Evolutionary conservation across 495 filamentous ascomycete species (phyloP).

Genomic region (Niebla homalea): DNA sequence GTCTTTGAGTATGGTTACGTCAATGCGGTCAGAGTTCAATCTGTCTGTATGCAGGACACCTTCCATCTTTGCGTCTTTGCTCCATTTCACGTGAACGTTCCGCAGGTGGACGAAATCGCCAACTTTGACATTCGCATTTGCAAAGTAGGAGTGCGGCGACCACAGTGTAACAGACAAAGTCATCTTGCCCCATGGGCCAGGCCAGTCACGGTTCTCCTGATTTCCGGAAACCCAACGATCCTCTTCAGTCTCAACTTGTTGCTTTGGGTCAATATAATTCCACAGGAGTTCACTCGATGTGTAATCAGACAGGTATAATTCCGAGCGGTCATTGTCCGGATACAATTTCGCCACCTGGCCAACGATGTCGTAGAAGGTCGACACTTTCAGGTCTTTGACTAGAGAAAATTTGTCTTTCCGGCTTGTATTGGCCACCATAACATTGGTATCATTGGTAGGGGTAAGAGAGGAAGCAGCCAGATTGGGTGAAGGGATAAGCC

Average conservation of each 20-base stretch:
- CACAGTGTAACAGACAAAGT: conserved; percentile 61
- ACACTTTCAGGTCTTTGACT: conserved; percentile 47
- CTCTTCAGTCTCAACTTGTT: conserved; percentile 20
- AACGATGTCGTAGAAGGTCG: conserved; percentile 53
- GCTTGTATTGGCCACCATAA: background rate
- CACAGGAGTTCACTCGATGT: conserved; percentile 53
- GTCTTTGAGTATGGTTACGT: conserved; percentile 35
- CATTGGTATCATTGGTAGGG: background rate
- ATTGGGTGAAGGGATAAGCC: background rate
- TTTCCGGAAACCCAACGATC: conserved; percentile 36
- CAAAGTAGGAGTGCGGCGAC: conserved; percentile 49
- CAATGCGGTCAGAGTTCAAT: conserved; percentile 34
- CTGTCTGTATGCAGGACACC: conserved; percentile 56
- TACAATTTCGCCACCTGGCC: conserved; percentile 64
- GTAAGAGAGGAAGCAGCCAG: background rate
- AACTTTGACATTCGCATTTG: conserved; percentile 39
- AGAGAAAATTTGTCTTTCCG: conserved; percentile 42
- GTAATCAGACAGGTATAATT: conserved; percentile 79
- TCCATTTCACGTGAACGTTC: conserved; percentile 60
- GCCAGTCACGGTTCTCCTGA: conserved; percentile 39
- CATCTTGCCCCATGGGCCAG: conserved; percentile 63
- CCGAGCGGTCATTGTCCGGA: conserved; percentile 32
- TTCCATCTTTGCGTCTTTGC: conserved; percentile 46
- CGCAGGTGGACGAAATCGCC: conserved; percentile 49
- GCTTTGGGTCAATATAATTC: conserved; percentile 35